Evolutionary conservation across 129 eudicot genomes (phyloP).

Genomic region (Rutidosis leptorrhynchoides): DNA sequence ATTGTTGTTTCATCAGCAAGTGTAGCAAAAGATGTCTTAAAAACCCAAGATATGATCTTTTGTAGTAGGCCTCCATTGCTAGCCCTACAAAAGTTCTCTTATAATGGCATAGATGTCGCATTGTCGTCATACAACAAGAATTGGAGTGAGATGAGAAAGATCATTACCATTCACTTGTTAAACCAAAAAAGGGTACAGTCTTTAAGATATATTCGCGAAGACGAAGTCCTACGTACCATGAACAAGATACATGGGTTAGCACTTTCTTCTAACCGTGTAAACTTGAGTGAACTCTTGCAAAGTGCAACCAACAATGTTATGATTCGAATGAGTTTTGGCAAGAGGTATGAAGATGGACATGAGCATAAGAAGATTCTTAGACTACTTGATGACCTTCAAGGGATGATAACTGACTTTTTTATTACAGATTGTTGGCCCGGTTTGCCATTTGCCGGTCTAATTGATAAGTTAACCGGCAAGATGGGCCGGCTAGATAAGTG

Average conservation of each 20-base stretch:
- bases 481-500: constrained; percentile 15
- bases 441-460: constrained; percentile 32
- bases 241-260: constrained; percentile 1
- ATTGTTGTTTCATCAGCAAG: too few species aligned
- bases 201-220: constrained; percentile 26
- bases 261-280: constrained; percentile 19
- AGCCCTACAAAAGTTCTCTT: constrained; percentile 27
- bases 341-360: constrained; percentile 21
- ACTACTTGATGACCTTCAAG: constrained; percentile 14
- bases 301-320: neutral
- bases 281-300: constrained; percentile 16
- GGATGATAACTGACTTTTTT: neutral
- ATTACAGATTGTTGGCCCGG: constrained; percentile 24
- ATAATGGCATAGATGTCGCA: constrained; percentile 29
- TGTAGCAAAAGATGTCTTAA: constrained; percentile 30
- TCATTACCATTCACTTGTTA: constrained; percentile 25
- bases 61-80: constrained; percentile 30
- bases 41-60: constrained; percentile 33
- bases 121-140: constrained; percentile 23
- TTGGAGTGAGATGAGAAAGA: constrained; percentile 40
- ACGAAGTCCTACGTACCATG: constrained; percentile 22
- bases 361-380: constrained; percentile 7
- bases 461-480: constrained; percentile 31
- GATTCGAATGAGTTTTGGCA: constrained; percentile 23
- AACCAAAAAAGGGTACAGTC: constrained; percentile 30